Percentiles rank a stretch among this genome's conserved stretches.
Conservation (phyloP, 192 early-diverging fungal genomes). For the Chytriomyces confervae region DNA sequence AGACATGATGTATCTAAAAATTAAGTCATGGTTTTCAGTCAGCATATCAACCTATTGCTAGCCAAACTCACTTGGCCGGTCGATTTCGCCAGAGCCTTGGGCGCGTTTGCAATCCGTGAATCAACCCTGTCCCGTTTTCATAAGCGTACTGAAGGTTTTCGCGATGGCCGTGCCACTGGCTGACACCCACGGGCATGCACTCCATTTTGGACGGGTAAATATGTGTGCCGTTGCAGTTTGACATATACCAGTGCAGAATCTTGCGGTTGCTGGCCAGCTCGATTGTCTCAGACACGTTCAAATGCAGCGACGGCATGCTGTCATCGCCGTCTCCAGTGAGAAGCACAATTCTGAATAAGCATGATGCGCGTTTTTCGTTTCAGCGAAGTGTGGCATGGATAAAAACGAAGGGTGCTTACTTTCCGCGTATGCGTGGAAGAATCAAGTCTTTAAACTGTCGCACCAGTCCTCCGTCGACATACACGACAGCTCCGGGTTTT, state of each 20-base stretch:
- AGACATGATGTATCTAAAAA: not conserved
- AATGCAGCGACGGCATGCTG: not conserved
- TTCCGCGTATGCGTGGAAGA: too few species aligned
- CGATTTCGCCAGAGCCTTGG: too few species aligned
- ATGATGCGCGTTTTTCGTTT: too few species aligned
- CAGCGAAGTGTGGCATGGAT: too few species aligned
- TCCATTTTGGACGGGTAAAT: not conserved
- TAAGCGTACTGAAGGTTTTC: not conserved
- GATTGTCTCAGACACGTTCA: not conserved
- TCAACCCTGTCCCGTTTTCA: not conserved
- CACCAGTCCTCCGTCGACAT: too few species aligned
- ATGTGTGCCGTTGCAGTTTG: conserved; percentile 3
- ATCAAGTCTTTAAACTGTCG: too few species aligned
- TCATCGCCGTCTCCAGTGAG: conserved; percentile 2
- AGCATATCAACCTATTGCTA: not conserved
- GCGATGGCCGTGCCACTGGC: not conserved
- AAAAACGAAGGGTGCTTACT: too few species aligned
- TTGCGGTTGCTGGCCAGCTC: not conserved
- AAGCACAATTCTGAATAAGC: not conserved
- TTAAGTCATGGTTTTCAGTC: not conserved
- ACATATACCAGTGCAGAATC: not conserved
- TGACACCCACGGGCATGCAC: not conserved
- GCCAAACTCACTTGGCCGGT: not conserved
- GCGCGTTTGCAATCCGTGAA: not conserved
- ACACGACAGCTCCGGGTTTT: too few species aligned